Evolutionary conservation across 75 land plant species (phyloP).

Genomic region (Adiantum capillusveneris): DNA sequence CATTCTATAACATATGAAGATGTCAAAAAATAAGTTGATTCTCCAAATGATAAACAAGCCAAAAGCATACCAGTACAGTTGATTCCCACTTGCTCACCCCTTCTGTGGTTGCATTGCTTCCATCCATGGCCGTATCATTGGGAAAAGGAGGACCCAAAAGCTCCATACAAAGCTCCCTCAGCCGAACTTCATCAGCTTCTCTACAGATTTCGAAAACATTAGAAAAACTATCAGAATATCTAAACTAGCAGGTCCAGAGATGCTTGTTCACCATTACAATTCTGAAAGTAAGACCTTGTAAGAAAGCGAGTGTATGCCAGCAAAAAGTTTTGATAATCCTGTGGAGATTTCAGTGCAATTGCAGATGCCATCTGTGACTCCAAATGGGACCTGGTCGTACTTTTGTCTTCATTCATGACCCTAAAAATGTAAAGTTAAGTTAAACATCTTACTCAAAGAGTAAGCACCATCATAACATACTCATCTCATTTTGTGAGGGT

Average conservation of each 20-base stretch:
- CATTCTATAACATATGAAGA: too few relatives aligned
- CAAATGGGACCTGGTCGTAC: constrained; percentile 90
- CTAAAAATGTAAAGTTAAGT: constrained; percentile 4
- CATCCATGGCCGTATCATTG: too few relatives aligned
- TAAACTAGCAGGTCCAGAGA: neutral
- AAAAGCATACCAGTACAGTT: constrained; percentile 44
- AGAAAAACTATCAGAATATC: neutral
- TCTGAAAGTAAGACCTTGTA: constrained; percentile 41
- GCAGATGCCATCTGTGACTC: constrained; percentile 84
- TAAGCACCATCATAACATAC: too few relatives aligned
- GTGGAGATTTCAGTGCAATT: constrained; percentile 69
- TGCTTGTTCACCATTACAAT: neutral
- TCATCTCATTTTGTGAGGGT: too few relatives aligned
- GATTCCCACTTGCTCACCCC: constrained; percentile 44
- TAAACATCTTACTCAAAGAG: too few relatives aligned
- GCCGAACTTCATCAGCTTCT: constrained; percentile 86
- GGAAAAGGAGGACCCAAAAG: constrained; percentile 75
- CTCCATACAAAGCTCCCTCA: constrained; percentile 91
- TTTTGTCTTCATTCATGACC: constrained; percentile 53
- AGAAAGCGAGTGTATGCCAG: constrained; percentile 78
- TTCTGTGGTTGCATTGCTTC: too few relatives aligned
- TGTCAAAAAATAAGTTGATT: too few relatives aligned
- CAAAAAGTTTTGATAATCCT: constrained; percentile 76
- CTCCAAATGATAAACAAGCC: too few relatives aligned
- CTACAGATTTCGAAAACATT: constrained; percentile 24